Evolutionary conservation across 202 grass and related monocot species (phyloP), one percentile per base, ranked within the genome.

Genomic region (Setaria viridis): DNA sequence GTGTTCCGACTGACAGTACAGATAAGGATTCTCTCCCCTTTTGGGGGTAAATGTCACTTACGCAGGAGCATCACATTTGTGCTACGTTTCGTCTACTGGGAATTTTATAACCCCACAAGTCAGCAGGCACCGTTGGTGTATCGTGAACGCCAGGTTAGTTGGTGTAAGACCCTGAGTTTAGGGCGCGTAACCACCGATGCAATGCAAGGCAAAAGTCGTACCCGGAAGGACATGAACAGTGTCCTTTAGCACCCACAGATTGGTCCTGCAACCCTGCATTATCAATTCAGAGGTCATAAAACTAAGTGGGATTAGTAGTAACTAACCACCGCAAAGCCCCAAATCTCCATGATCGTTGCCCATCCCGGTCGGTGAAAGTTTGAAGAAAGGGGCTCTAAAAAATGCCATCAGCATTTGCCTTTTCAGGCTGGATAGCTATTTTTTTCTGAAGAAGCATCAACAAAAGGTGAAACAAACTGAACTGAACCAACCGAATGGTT

Each of bases 361-460:
- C 62, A 53, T 55, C 42, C 45, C 42, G 53, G 79, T 15, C 63
- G 53, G 79, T 82, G 72, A 70, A 87, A 82, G 63, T n/a, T 39
- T n/a, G 68, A 74, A 30, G 81, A 60, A 81, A 58, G 41, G 39
- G 13, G 2, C 11, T 16, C 4, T 35, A 39, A 17, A 80, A 84
- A 21, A 42, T 57, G 0, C 3, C 25, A 0, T 33, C 41, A 47
- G 4, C 19, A n/a, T 67, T n/a, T 70, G 46, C 66, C 79, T 85
- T 86, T 86, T 82, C 29, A 72, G 79, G 83, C 57, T 90, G 83
- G 88, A 78, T 11, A 77, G 46, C 29, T 39, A 19, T 19, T 11
- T 75, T 77, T 77, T 71, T 82, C 10, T 37, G 34, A 48, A 46
- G 69, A 2, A n/a, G 4, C 6, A 77, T 14, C 49, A 67, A 49